These are phyloP conservation scores for Ampelocalamus luodianensis DNA, from an alignment of 176 grass and related monocot species.

Conservation along the genomic window DNA sequence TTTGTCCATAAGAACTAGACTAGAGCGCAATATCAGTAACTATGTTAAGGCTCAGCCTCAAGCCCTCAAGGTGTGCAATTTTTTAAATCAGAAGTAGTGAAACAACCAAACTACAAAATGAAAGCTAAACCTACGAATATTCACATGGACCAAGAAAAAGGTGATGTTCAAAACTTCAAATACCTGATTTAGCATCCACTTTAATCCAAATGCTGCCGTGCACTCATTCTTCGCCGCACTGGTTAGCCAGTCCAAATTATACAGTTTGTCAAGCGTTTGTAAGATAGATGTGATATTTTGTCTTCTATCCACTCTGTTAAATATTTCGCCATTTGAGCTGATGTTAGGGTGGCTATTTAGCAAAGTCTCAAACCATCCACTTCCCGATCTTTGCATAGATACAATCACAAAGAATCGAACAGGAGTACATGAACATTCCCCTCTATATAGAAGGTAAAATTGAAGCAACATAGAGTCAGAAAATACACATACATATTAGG, in stretches of 20 bases:
- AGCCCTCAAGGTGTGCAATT: neutral
- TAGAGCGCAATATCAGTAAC: neutral
- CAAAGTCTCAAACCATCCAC: slow-evolving; percentile 98
- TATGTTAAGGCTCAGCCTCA: neutral
- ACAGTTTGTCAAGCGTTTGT: slow-evolving; percentile 72
- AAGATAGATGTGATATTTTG: slow-evolving; percentile 68
- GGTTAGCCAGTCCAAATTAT: slow-evolving; percentile 83
- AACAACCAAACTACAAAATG: neutral
- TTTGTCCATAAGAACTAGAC: neutral
- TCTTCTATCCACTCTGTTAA: slow-evolving; percentile 64
- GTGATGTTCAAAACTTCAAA: neutral
- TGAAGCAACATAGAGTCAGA: neutral
- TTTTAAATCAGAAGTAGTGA: neutral
- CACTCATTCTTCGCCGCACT: slow-evolving; percentile 93
- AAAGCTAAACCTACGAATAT: neutral
- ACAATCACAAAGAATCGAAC: slow-evolving; percentile 80
- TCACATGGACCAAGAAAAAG: neutral
- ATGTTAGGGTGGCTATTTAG: slow-evolving; percentile 95
- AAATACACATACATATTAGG: slow-evolving; percentile 8
- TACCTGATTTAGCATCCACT: slow-evolving; percentile 99
- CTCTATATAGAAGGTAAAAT: slow-evolving; percentile 50
- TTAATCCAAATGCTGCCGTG: slow-evolving; percentile 83
- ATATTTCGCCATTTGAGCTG: slow-evolving; percentile 93
- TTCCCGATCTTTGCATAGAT: slow-evolving; percentile 97
- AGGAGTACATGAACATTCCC: slow-evolving; percentile 75